phyloP scores from a whole-genome alignment of 179 eudicot genomes.

The Beta lomatogona region DNA sequence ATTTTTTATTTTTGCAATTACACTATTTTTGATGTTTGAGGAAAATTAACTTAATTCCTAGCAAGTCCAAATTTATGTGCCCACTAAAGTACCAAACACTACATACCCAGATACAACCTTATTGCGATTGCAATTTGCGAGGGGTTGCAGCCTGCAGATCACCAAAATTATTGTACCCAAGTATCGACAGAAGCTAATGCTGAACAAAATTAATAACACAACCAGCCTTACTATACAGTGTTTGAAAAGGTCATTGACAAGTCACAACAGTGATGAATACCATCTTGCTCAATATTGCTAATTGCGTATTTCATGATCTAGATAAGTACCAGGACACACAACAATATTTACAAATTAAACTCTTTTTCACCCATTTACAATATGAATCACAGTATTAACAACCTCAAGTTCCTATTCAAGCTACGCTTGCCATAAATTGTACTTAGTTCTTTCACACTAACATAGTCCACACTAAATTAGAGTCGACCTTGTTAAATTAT shows the following conservation, averaged over 20 bases:
- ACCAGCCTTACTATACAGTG: neutral
- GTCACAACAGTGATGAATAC: neutral
- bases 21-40: too few relatives aligned
- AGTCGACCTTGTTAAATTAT: too few relatives aligned
- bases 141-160: neutral
- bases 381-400: neutral
- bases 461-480: too few relatives aligned
- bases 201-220: neutral
- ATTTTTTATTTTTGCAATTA: too few relatives aligned
- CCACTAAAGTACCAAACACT: too few relatives aligned
- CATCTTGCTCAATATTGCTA: neutral
- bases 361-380: neutral
- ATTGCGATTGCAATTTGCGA: neutral
- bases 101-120: neutral
- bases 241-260: neutral
- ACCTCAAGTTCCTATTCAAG: neutral
- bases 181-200: neutral
- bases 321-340: neutral
- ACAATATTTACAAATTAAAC: conserved; percentile 10
- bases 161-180: neutral
- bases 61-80: too few relatives aligned
- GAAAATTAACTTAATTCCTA: too few relatives aligned
- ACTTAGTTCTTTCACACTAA: neutral
- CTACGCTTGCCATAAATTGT: neutral
- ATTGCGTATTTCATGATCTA: neutral